These are phyloP conservation scores for Lachancea sp. DNA, from an alignment of 805 yeast genomes.

Conservation along the genomic window DNA sequence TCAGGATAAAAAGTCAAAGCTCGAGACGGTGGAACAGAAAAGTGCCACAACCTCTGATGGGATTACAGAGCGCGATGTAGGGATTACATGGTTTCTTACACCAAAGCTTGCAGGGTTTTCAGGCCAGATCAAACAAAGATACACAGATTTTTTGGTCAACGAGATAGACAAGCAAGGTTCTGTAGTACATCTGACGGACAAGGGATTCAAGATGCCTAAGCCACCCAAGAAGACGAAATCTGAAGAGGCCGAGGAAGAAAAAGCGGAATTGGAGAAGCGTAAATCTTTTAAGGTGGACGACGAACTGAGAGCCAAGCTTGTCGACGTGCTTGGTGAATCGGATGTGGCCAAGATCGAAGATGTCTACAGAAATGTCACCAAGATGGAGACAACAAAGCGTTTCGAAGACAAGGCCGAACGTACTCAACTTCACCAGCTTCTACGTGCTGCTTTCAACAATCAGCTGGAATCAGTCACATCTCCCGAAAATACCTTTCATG, in stretches of 20 bases:
- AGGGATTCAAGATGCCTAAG: constrained; percentile 57
- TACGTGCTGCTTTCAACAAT: constrained; percentile 67
- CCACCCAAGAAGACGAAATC: constrained; percentile 39
- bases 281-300: constrained; percentile 39
- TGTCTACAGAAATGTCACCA: constrained; percentile 48
- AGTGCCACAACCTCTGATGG: background rate
- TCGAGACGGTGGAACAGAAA: background rate
- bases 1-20: constrained; percentile 2
- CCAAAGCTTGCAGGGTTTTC: constrained; percentile 53
- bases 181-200: constrained; percentile 70
- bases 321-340: constrained; percentile 50
- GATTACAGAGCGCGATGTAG: constrained; percentile 66
- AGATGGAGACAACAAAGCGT: constrained; percentile 48
- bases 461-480: constrained; percentile 77
- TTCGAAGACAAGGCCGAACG: constrained; percentile 68
- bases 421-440: constrained; percentile 68
- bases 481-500: constrained; percentile 53
- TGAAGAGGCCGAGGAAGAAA: constrained; percentile 33
- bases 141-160: constrained; percentile 89
- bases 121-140: constrained; percentile 81
- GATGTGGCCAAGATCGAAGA: constrained; percentile 52
- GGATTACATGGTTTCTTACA: constrained; percentile 68
- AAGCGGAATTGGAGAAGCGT: constrained; percentile 27
- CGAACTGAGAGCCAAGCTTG: constrained; percentile 43
- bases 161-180: constrained; percentile 66